These are phyloP conservation scores for Globisporangium uncinulatum DNA, from an alignment of 352 stramenopile genomes.

Conservation along the genomic window DNA sequence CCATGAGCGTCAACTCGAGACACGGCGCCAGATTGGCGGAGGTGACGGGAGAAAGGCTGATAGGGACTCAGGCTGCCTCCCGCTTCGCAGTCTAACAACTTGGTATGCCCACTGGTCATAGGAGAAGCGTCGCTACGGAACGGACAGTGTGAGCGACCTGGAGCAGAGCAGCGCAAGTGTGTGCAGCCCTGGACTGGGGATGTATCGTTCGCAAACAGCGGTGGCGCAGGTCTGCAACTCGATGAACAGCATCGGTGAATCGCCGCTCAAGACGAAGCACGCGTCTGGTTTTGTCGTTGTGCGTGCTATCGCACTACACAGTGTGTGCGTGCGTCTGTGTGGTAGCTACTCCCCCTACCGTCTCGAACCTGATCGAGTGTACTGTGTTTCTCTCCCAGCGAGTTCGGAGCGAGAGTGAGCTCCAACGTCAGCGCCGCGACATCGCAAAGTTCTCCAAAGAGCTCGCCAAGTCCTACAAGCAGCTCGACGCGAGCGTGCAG, in stretches of 20 bases:
- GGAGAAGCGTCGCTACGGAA: neutral
- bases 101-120: neutral
- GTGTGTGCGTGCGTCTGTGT: too few species aligned
- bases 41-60: too few species aligned
- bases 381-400: constrained; percentile 11
- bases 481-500: constrained; percentile 32
- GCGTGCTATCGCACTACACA: neutral
- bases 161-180: constrained; percentile 3
- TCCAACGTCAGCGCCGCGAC: constrained; percentile 25
- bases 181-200: constrained; percentile 7
- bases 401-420: constrained; percentile 30
- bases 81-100: too few species aligned
- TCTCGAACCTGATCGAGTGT: neutral
- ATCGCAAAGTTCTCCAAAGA: constrained; percentile 36
- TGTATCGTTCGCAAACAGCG: constrained; percentile 20
- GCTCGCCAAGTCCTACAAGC: constrained; percentile 42
- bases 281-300: constrained; percentile 27
- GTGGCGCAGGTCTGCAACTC: constrained; percentile 3
- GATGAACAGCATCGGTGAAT: constrained; percentile 16
- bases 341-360: too few species aligned
- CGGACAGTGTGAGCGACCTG: neutral
- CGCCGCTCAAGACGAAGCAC: constrained; percentile 26
- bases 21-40: too few species aligned
- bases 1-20: too few species aligned
- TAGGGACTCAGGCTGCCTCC: too few species aligned